phyloP scores from a whole-genome alignment of 306 rosid genomes.

The Arachis hypogaea region DNA sequence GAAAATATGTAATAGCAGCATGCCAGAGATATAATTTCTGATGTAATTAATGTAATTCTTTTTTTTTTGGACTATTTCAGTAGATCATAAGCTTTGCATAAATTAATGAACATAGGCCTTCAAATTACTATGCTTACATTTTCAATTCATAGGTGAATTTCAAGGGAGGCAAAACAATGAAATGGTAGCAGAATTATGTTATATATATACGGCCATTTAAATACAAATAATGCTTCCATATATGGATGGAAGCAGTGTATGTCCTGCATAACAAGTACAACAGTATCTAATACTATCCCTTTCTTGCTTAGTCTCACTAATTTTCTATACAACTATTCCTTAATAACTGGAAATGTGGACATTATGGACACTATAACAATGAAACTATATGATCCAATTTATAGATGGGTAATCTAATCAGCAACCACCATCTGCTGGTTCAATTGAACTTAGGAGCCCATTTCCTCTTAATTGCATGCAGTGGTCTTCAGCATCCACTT shows the following conservation, averaged over 20 bases:
- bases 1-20: neutral
- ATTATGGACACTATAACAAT: constrained; percentile 30
- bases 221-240: constrained; percentile 22
- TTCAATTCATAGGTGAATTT: neutral
- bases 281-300: constrained; percentile 23
- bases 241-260: constrained; percentile 14
- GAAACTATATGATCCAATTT: constrained; percentile 27
- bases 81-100: neutral
- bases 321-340: constrained; percentile 34
- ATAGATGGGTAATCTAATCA: constrained; percentile 29
- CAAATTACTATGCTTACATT: neutral
- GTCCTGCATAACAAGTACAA: neutral
- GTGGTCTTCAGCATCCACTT: constrained; percentile 93
- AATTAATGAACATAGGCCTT: neutral
- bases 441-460: constrained; percentile 87
- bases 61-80: neutral
- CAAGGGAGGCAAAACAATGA: neutral
- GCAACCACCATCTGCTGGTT: constrained; percentile 84
- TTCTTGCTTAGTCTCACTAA: constrained; percentile 25
- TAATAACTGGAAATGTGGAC: constrained; percentile 27
- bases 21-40: neutral
- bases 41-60: neutral
- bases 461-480: constrained; percentile 93
- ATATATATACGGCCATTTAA: neutral
- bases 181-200: neutral